Conservation (phyloP, 306 rosid genomes). For the Mucuna pruriens region DNA sequence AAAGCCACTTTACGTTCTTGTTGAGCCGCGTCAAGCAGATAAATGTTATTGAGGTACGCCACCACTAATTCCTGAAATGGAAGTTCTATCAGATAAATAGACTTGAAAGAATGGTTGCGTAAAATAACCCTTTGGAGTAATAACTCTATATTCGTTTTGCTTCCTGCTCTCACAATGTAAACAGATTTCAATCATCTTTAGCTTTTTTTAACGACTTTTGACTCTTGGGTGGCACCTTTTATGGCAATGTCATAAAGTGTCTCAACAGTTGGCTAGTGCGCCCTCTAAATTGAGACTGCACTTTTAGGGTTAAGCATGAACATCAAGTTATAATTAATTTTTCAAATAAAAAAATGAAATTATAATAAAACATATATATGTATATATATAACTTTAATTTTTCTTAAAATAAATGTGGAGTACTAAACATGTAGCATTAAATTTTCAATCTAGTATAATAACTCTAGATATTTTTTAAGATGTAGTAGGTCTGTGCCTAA, state of each 20-base stretch:
- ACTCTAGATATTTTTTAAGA: background rate
- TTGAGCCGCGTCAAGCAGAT: slow-evolving; percentile 80
- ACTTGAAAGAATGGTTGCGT: background rate
- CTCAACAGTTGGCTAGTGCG: slow-evolving; percentile 25
- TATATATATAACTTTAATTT: too few relatives aligned
- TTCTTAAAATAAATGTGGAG: background rate
- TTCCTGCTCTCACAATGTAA: background rate
- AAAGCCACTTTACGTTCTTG: slow-evolving; percentile 89
- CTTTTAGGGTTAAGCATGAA: background rate
- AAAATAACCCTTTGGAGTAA: background rate
- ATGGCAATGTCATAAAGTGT: slow-evolving; percentile 11
- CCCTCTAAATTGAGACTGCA: background rate
- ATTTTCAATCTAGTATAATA: background rate
- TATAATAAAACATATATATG: background rate
- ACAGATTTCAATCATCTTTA: slow-evolving; percentile 6
- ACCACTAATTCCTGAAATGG: slow-evolving; percentile 22
- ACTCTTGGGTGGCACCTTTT: slow-evolving; percentile 33
- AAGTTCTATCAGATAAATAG: slow-evolving; percentile 3
- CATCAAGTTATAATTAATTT: background rate
- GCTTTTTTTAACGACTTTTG: slow-evolving; percentile 11
- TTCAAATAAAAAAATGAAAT: background rate
- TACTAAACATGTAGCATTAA: too few relatives aligned
- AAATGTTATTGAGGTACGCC: slow-evolving; percentile 57
- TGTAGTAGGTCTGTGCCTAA: background rate
- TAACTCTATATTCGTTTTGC: slow-evolving; percentile 24